These are phyloP conservation scores for Pythium sp. DNA, from an alignment of 352 stramenopile species.

Conservation along the genomic window DNA sequence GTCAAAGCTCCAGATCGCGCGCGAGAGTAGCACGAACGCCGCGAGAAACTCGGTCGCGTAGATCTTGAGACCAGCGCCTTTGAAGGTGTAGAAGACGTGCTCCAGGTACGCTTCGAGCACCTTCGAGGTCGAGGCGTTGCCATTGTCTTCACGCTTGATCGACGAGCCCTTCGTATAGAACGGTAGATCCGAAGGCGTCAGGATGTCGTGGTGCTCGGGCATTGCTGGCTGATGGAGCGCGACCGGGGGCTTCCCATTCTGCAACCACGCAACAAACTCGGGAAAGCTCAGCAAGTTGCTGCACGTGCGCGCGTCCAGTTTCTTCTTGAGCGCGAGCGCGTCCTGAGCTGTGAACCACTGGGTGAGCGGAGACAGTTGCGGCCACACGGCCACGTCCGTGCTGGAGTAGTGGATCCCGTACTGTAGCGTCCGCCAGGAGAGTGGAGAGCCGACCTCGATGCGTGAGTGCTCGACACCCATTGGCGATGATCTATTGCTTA, in stretches of 20 bases:
- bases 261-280: conserved; percentile 54
- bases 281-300: conserved; percentile 34
- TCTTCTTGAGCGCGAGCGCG: conserved; percentile 29
- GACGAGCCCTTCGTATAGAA: background rate
- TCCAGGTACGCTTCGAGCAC: conserved; percentile 54
- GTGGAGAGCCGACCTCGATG: conserved; percentile 1
- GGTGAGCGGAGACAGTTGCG: conserved; percentile 50
- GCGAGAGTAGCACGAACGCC: conserved; percentile 49
- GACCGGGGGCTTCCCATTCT: conserved; percentile 7
- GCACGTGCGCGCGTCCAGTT: conserved; percentile 26
- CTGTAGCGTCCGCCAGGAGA: conserved; percentile 29
- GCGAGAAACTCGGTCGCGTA: conserved; percentile 66
- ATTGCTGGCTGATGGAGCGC: conserved; percentile 13
- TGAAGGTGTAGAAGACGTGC: conserved; percentile 63
- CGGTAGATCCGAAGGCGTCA: conserved; percentile 30
- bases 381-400: conserved; percentile 54
- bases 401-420: conserved; percentile 49
- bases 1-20: conserved; percentile 57
- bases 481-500: background rate
- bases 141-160: background rate
- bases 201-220: conserved; percentile 34
- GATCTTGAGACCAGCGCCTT: conserved; percentile 21
- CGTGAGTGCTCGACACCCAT: conserved; percentile 48
- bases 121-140: conserved; percentile 13
- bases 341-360: conserved; percentile 68